Evolutionary conservation across 2,329 filamentous ascomycete species (phyloP), one percentile per base, ranked within the genome.

Genomic region (Cladosporium sp.): DNA sequence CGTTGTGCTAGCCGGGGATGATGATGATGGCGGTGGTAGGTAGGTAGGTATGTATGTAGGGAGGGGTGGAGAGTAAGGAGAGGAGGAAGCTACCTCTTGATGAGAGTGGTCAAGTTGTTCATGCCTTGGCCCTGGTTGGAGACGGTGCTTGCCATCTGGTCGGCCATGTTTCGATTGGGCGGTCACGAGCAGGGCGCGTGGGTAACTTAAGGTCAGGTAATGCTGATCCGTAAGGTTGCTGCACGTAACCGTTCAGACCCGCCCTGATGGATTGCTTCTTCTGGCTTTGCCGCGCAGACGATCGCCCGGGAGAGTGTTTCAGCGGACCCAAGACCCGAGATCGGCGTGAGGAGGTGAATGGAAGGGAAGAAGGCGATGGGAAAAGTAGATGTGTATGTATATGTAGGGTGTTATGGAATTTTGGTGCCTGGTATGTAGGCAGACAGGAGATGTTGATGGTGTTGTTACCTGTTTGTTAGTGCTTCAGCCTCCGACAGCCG

Each of bases 71-170:
- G 15, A 25, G 30, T 39, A 47, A 33, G 19, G 43, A 16, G 27
- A 36, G 22, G 55, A 18, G 36, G 32, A 39, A 50, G 49, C 33
- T 57, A 97, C 93, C 93, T 84, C 80, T 98, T 98, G 76, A 98
- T 96, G 64, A 98, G 82, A 49, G 93, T 98, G 30, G 90, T 94
- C 56, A 98, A 76, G 68, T 95, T 97, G 73, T 97, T 85, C 89
- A 97, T 96, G 64, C 90, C 88, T 48, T 57, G 54, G 20, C 39
- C 40, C 18, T 30, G n/a, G 19, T 13, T 29, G 13, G 32, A 16
- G 22, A 27, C 22, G 33, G 19, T 27, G 29, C 27, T 16, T 13
- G 36, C 27, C 25, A 48, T 27, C 25, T 40, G 30, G 13, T 30
- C 19, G 27, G 45, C 32, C 45, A 53, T 55, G 43, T 27, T 53